phyloP scores from a whole-genome alignment of 2,329 filamentous ascomycete species.

The Penicillium sp. region DNA sequence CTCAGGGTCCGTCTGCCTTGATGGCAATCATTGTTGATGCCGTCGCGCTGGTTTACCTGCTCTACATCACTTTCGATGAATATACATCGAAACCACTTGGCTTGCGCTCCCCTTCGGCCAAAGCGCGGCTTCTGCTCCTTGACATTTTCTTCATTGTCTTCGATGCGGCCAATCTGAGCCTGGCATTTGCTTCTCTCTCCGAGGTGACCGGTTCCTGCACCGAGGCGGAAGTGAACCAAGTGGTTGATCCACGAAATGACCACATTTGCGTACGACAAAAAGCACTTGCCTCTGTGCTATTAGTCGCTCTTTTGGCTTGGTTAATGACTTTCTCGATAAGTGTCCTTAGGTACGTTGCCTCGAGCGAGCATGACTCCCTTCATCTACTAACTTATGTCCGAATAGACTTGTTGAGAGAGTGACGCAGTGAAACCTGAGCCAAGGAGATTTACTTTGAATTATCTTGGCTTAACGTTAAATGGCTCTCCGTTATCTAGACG shows the following conservation, averaged over 20 bases:
- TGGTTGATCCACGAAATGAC: constrained; percentile 35
- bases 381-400: constrained; percentile 27
- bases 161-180: constrained; percentile 85
- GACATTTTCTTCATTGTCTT: constrained; percentile 98
- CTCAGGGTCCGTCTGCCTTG: constrained; percentile 73
- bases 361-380: not conserved
- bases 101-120: constrained; percentile 77
- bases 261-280: constrained; percentile 65
- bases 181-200: constrained; percentile 82
- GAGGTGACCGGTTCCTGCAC: constrained; percentile 62
- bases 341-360: constrained; percentile 61
- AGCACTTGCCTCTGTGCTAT: constrained; percentile 73
- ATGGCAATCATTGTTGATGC: constrained; percentile 90
- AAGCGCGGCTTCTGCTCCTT: constrained; percentile 84
- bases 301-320: constrained; percentile 86
- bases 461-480: constrained; percentile 1
- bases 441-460: not conserved
- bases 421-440: constrained; percentile 17
- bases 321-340: constrained; percentile 86
- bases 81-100: constrained; percentile 93
- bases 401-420: constrained; percentile 44
- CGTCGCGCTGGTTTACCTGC: constrained; percentile 83
- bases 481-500: not conserved
- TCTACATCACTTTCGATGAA: constrained; percentile 95
- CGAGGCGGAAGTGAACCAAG: constrained; percentile 44